These are phyloP conservation scores for Mucor racemosus DNA, from an alignment of 371 early-diverging fungal genomes.

Conservation along the genomic window DNA sequence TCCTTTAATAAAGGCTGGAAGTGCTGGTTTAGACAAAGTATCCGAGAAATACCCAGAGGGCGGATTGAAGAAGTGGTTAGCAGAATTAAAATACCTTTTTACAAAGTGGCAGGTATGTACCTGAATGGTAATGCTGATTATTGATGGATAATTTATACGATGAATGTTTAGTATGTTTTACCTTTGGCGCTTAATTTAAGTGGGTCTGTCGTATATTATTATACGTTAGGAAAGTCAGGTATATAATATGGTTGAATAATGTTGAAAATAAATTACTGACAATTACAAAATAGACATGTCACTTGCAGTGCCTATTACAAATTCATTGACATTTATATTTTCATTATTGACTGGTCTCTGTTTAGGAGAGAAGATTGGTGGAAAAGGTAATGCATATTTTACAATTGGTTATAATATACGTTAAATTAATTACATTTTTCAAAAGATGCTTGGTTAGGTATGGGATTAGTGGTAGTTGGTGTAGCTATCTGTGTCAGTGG, in stretches of 20 bases:
- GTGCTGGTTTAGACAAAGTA: constrained; percentile 77
- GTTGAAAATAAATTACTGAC: background rate
- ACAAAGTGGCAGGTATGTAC: constrained; percentile 82
- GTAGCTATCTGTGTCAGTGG: constrained; percentile 68
- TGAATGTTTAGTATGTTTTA: constrained; percentile 69
- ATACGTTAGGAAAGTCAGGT: constrained; percentile 84
- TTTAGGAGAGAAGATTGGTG: constrained; percentile 75
- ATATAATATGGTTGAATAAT: background rate
- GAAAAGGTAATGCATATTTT: constrained; percentile 37
- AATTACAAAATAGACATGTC: constrained; percentile 68
- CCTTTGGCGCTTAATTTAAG: constrained; percentile 87
- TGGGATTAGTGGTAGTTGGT: constrained; percentile 68
- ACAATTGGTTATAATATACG: background rate
- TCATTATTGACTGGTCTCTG: constrained; percentile 82
- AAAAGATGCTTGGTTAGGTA: constrained; percentile 65
- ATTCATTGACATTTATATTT: constrained; percentile 87
- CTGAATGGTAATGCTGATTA: background rate
- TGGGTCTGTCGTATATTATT: constrained; percentile 90
- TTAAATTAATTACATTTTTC: background rate
- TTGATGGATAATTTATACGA: background rate
- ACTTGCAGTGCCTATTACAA: constrained; percentile 92
- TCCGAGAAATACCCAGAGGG: constrained; percentile 51
- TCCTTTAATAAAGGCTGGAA: constrained; percentile 91
- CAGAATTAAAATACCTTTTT: constrained; percentile 78
- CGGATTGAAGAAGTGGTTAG: constrained; percentile 57